phyloP scores from a whole-genome alignment of 2,329 filamentous ascomycete species.

The Penicillium sp. region DNA sequence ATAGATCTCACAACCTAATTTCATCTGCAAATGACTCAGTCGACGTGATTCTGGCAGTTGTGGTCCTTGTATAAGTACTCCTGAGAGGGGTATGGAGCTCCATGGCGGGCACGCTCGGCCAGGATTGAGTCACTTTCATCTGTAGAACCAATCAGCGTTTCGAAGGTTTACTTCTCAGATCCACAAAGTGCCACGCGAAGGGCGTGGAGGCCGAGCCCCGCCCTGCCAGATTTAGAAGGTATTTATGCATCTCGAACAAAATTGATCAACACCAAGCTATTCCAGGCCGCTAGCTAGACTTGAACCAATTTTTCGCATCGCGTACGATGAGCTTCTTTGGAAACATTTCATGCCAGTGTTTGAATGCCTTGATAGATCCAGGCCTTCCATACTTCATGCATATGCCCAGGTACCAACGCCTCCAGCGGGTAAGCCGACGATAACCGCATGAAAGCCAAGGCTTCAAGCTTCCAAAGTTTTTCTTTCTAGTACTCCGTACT shows the following conservation, averaged over 20 bases:
- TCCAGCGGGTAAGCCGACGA: background rate
- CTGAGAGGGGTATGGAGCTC: background rate
- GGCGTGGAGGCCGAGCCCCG: background rate
- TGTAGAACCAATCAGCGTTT: background rate
- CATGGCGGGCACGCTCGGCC: background rate
- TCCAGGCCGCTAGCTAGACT: background rate
- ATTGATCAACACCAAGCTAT: background rate
- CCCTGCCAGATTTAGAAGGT: background rate
- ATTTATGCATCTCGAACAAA: background rate
- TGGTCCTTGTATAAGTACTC: background rate
- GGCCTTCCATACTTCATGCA: background rate
- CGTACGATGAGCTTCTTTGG: background rate
- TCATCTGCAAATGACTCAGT: background rate
- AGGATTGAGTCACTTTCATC: background rate
- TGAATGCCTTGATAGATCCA: no score
- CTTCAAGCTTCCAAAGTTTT: background rate
- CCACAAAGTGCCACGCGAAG: constrained; percentile 3
- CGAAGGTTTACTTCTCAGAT: background rate
- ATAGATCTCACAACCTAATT: background rate
- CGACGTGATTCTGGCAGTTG: background rate
- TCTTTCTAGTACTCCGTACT: no score
- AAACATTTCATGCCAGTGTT: background rate
- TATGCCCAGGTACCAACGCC: background rate
- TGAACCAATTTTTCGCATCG: no score
- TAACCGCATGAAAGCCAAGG: background rate